Conservation (phyloP, 2,329 filamentous ascomycete species). For the Trichoderma polysporum region DNA sequence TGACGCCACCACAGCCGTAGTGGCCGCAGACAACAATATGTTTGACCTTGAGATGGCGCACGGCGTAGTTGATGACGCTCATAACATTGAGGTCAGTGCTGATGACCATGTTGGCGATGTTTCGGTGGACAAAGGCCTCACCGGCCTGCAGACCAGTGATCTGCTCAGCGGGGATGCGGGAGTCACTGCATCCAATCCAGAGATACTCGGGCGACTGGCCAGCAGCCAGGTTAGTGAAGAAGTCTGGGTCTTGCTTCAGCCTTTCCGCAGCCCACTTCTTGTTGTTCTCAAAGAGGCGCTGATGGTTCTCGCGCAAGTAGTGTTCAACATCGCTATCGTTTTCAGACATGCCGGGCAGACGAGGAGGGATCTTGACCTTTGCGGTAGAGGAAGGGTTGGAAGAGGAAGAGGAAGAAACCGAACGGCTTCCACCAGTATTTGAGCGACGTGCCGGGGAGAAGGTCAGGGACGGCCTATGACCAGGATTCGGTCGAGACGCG, state of each 20-base stretch:
- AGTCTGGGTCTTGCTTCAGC: constrained; percentile 57
- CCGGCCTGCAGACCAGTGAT: constrained; percentile 81
- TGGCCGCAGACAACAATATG: constrained; percentile 79
- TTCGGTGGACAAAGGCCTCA: constrained; percentile 91
- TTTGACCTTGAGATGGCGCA: constrained; percentile 76
- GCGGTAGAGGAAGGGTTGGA: constrained; percentile 6
- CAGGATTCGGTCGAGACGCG: background rate
- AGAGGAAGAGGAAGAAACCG: background rate
- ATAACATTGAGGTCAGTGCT: constrained; percentile 77
- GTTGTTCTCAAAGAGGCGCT: constrained; percentile 69
- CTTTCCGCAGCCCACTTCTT: constrained; percentile 63
- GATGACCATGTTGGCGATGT: constrained; percentile 42
- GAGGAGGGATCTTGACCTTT: constrained; percentile 1
- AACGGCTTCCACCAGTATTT: background rate
- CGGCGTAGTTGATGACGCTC: constrained; percentile 83
- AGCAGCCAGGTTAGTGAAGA: constrained; percentile 62
- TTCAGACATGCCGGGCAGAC: constrained; percentile 19
- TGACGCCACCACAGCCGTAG: constrained; percentile 75
- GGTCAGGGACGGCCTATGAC: background rate
- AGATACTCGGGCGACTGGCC: constrained; percentile 71
- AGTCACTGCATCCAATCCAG: constrained; percentile 92
- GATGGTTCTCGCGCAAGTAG: constrained; percentile 64
- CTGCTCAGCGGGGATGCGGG: constrained; percentile 85
- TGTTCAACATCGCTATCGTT: constrained; percentile 42
- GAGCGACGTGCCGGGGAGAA: background rate